Evolutionary conservation across 1,139 yeast genomes (phyloP), one percentile per base, ranked within the genome.

Genomic region (Arxiozyma bovina): DNA sequence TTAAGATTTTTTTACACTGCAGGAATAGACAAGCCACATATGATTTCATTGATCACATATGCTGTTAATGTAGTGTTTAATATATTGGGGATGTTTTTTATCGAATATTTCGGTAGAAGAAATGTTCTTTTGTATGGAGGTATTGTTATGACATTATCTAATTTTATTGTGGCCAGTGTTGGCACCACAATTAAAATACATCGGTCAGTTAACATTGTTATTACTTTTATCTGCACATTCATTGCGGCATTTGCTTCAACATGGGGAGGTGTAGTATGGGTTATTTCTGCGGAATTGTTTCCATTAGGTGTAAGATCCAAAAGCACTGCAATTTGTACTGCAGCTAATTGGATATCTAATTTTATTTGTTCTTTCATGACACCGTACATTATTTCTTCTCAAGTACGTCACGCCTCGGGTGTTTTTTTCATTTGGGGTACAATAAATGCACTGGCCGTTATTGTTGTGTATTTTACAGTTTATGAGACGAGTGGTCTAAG

Each of bases 261-360:
- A 8, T 87, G 96, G 95, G 96, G 93, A 55, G 95, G 96, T 59
- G 83, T 85, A 60, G 87, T 84, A 48, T 89, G 82, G 80, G 85
- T 85, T 55, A 82, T 86, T 62, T 80, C 84, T 54, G 84, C 93
- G 44, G 96, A 88, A 72, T 76, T 86, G 48, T 87, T 81, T 71
- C 91, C 96, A 53, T 76, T 86, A 60, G 81, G 91, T 64, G 83
- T 87, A 60, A 80, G 93, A 73, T 81, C 91, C 41, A 84, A 85
- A 74, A 88, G 89, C 57, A 85, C 87, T 76, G 83, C 91, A 48
- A 73, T 87, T 53, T 84, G 91, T 53, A 80, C 86, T 27, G 87
- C 87, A 30, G 80, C 87, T 42, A 87, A 87, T 73, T 87, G 95
- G 95, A 58, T 85, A 48, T 82, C 83, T 74, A 89, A 89, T 66